Conservation (phyloP, 164 flowering plant genomes). For the Magnolia sinica region DNA sequence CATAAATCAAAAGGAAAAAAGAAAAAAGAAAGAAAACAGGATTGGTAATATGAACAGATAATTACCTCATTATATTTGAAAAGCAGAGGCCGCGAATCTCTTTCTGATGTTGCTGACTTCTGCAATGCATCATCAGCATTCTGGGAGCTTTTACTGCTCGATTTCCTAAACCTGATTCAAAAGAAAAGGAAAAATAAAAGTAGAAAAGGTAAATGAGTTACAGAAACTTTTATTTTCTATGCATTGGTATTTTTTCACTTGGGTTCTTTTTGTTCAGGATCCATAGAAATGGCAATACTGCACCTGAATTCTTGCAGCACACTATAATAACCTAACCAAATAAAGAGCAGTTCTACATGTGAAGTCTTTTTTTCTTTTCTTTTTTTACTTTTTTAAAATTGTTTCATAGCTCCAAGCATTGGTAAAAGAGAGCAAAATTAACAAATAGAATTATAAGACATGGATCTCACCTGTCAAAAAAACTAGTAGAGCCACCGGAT, state of each 20-base stretch:
- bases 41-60: not conserved
- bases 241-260: too few species aligned
- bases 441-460: not conserved
- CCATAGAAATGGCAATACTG: too few species aligned
- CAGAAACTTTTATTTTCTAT: too few species aligned
- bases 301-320: too few species aligned
- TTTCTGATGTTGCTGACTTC: constrained; percentile 42
- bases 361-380: too few species aligned
- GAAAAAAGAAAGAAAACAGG: not conserved
- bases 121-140: constrained; percentile 22
- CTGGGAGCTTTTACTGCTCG: constrained; percentile 36
- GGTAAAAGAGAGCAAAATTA: not conserved
- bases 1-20: not conserved
- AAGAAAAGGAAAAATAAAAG: not conserved
- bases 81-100: constrained; percentile 67
- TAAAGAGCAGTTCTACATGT: too few species aligned
- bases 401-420: not conserved
- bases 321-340: too few species aligned
- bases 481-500: constrained; percentile 38
- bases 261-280: too few species aligned
- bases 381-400: too few species aligned
- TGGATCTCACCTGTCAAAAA: constrained; percentile 71
- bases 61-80: constrained; percentile 90
- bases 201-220: not conserved
- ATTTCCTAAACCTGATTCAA: constrained; percentile 63